Evolutionary conservation across 2,329 filamentous ascomycete genomes (phyloP), one percentile per base, ranked within the genome.

Genomic region (Cladosporium oxysporum): DNA sequence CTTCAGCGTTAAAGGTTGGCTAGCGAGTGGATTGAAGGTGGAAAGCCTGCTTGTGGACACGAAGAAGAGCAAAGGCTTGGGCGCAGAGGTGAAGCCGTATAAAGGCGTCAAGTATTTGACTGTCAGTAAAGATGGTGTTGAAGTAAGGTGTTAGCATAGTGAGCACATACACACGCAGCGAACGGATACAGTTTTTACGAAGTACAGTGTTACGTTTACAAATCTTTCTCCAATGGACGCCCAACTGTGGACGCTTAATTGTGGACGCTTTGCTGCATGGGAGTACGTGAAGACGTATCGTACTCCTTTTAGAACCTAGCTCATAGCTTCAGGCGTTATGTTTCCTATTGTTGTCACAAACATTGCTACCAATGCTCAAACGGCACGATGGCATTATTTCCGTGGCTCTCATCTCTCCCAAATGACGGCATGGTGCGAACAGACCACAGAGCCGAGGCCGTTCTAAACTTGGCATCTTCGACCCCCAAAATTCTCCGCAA

Each of bases 71-170:
- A 87, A 90, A 66, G 95, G 95, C 0, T 74, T 99, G 55, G 92
- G 92, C 0, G 92, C 96, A 70, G 88, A 91, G 2, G 88, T 98
- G 47, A 96, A 93, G 79, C 95, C 95, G 28, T 98, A 97, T 79
- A 99, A 98, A 80, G 95, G 95, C 1, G 95, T 99, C 70, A 99
- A 99, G 80, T 99, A 99, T 79, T 77, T 99, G 72, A 97, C 93
- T 71, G 85, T 88, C 14, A 88, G 85, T 75, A 79, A 80, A 66
- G 81, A 81, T 69, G 87, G 87, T 0, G 77, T 85, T 5, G 83
- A 85, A 70, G 73, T 79, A 59, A 75, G 81, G 66, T 82, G 81
- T 70, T 82, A 72, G 62, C 11, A n/a, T 3, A 21, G 10, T 21
- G 7, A 1, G 21, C 12, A 21, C n/a, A 21, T 47, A 47, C 41